Conservation (phyloP, 441 rosid species). For the Mallotus japonicus region DNA sequence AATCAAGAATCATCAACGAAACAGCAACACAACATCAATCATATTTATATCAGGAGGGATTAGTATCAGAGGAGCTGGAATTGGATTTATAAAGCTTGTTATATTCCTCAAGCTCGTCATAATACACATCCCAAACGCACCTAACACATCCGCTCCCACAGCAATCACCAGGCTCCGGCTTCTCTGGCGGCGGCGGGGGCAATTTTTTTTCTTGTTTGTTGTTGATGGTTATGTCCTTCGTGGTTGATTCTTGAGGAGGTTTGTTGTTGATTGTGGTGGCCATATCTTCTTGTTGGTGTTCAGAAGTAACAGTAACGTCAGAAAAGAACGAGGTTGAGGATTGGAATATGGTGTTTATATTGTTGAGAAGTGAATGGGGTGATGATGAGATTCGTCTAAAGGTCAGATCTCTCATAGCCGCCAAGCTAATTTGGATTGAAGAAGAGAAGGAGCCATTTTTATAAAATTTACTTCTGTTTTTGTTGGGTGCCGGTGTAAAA, state of each 20-base stretch:
- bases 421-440: constrained; percentile 14
- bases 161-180: constrained; percentile 90
- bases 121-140: constrained; percentile 98
- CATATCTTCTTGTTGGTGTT: constrained; percentile 23
- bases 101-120: constrained; percentile 79
- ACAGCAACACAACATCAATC: too few species aligned
- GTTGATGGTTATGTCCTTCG: constrained; percentile 11
- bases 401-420: constrained; percentile 34
- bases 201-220: constrained; percentile 19
- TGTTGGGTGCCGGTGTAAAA: neutral
- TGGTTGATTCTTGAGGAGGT: constrained; percentile 12
- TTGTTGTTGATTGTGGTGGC: constrained; percentile 18
- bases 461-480: too few species aligned
- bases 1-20: too few species aligned
- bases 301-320: neutral
- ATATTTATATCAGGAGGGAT: neutral
- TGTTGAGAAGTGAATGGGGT: constrained; percentile 3
- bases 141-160: constrained; percentile 94
- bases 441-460: neutral
- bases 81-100: constrained; percentile 39
- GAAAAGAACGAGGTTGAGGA: constrained; percentile 21
- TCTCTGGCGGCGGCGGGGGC: constrained; percentile 60
- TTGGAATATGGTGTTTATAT: neutral
- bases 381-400: constrained; percentile 21
- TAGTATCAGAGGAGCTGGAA: constrained; percentile 22